Base-by-base conservation (phyloP, 2,329 filamentous ascomycete species). In the Hypoxylon sp. region DNA sequence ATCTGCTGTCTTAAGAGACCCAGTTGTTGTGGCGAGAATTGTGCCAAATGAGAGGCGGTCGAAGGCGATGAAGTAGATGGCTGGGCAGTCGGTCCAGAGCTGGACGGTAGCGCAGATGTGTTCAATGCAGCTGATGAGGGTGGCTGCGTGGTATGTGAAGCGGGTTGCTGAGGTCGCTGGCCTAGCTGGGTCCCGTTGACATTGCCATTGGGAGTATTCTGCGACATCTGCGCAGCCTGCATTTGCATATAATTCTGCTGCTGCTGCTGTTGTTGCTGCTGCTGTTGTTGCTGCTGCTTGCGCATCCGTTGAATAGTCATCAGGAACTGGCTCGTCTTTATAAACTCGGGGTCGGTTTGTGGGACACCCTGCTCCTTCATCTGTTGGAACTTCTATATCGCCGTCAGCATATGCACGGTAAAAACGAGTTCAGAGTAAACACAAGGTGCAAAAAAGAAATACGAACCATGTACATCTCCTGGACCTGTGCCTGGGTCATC, bases 311-410 rank as follows among this genome's bases (percentile, higher is more conserved):
- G 91, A 60, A 97, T 88, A 73, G 86, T 89, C 39, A 88, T 80
- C 69, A 98, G 86, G 67, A 97, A 90, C 68, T 92, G 89, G 59
- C 93, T 91, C 33, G 90, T 88, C 81, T 96, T 97, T 76, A 95
- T 87, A 76, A 91, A 94, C 79, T 98, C 94, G 50, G 95, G 95
- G 76, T 98, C 94, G 63, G 87, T 91, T 63, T 90, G 87, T 44
- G 93, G 89, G 24, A 97, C 91, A 73, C 94, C 94, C 75, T 91
- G 87, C 62, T 92, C 88, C 81, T 95, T 96, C 92, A 98, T 94
- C 79, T 93, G 89, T 77, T 92, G 91, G 72, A 92, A 96, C 87
- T 93, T 94, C 94, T 98, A 51, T 39, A 53, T 24, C 2, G 11
- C 51, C 66, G 80, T 85, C 77, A 87, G 78, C 67, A 70, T 48